A percentile compares a stretch with the other conserved stretches of the same genome.
Conservation (phyloP, 169 alveolate species). For the Plasmodium adleri region DNA sequence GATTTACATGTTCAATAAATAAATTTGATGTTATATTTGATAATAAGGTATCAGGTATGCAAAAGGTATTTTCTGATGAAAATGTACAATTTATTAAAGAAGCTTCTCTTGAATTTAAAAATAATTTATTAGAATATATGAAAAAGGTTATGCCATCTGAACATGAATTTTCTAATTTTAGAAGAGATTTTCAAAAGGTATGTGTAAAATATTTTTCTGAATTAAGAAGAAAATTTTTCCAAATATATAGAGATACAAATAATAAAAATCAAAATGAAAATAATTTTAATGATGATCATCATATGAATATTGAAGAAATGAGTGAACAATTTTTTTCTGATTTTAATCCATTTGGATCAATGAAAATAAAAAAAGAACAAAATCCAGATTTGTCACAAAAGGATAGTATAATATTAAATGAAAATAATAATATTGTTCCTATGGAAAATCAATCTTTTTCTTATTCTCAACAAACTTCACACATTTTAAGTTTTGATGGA, state of each 20-base stretch:
- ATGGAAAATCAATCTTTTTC: background rate
- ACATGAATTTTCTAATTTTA: background rate
- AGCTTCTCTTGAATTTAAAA: conserved; percentile 24
- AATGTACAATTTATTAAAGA: conserved; percentile 15
- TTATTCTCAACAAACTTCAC: conserved; percentile 20
- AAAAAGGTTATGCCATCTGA: too few relatives aligned
- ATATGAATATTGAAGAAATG: background rate
- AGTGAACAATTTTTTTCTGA: background rate
- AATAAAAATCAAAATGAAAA: background rate
- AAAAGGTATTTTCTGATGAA: conserved; percentile 4
- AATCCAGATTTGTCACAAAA: background rate
- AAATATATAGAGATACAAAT: conserved; percentile 6
- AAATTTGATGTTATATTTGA: conserved; percentile 23
- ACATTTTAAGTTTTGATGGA: background rate
- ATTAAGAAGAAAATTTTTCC: conserved; percentile 26
- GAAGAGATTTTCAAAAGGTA: conserved; percentile 4
- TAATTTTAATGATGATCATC: background rate
- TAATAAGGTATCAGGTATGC: background rate
- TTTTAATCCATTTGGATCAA: background rate
- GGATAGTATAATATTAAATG: background rate
- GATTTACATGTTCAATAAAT: conserved; percentile 19
- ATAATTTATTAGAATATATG: background rate
- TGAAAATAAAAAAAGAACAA: background rate
- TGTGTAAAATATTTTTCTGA: background rate
- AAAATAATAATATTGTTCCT: background rate